Conservation (phyloP, 768 basidiomycete species). For the Pleurotus citrinopileatus region DNA sequence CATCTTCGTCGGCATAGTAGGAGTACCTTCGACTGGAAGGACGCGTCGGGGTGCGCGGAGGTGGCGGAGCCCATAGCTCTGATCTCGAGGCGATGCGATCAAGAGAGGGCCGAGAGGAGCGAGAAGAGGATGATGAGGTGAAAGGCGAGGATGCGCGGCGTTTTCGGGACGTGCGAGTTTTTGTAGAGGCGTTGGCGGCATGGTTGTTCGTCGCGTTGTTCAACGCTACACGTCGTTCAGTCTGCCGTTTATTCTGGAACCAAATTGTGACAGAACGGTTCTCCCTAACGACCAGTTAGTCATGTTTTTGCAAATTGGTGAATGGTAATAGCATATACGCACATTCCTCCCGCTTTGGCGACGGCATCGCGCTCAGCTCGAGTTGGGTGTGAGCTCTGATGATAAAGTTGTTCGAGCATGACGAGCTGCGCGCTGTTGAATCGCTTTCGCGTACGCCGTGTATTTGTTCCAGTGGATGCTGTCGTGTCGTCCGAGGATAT, state of each 20-base stretch:
- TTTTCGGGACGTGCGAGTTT: constrained; percentile 9
- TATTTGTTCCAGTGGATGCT: background rate
- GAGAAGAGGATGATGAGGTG: constrained; percentile 22
- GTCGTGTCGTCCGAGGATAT: constrained; percentile 5
- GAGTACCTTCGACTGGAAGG: constrained; percentile 16
- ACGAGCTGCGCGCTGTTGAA: constrained; percentile 68
- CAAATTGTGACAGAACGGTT: constrained; percentile 73
- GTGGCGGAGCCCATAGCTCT: constrained; percentile 38
- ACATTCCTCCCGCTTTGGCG: constrained; percentile 64
- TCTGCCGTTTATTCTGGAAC: constrained; percentile 83
- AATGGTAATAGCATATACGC: constrained; percentile 24
- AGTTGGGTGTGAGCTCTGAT: constrained; percentile 71
- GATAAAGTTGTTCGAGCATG: constrained; percentile 72
- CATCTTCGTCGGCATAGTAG: background rate
- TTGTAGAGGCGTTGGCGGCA: constrained; percentile 26
- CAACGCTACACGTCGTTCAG: constrained; percentile 54
- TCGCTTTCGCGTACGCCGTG: constrained; percentile 59
- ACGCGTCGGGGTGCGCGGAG: constrained; percentile 39
- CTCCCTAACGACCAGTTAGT: constrained; percentile 40
- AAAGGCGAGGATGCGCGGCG: constrained; percentile 20
- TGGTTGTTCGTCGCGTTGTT: constrained; percentile 26
- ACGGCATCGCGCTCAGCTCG: constrained; percentile 67
- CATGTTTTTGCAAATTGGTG: constrained; percentile 12
- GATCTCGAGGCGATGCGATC: constrained; percentile 57
- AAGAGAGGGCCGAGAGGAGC: constrained; percentile 43